A percentile compares a stretch with the other conserved stretches of the same genome.
Evolutionary conservation across 164 flowering plant species (phyloP).

Genomic region (Nymphaea thermarum): DNA sequence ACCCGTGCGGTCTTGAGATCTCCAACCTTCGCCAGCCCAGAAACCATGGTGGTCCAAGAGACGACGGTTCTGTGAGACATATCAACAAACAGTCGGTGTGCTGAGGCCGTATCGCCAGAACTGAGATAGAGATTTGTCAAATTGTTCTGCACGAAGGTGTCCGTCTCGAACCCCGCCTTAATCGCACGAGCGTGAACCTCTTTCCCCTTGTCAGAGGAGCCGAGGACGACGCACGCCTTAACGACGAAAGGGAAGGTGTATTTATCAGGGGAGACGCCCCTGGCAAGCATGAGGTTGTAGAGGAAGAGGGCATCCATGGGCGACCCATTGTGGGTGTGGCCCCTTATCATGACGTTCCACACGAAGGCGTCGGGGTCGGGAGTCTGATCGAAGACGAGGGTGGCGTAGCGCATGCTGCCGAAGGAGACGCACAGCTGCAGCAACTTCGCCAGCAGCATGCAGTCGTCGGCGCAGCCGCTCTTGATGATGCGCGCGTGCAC

Average conservation of each 20-base stretch:
- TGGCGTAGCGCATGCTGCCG: constrained; percentile 25
- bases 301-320: constrained; percentile 28
- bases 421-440: constrained; percentile 28
- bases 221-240: constrained; percentile 34
- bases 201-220: constrained; percentile 23
- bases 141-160: constrained; percentile 33
- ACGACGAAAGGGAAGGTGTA: constrained; percentile 61
- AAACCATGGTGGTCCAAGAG: constrained; percentile 52
- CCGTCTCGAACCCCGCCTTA: constrained; percentile 26
- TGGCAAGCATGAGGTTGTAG: constrained; percentile 32
- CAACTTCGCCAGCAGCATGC: constrained; percentile 25
- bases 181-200: constrained; percentile 35
- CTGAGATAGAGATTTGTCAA: constrained; percentile 50
- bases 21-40: constrained; percentile 32
- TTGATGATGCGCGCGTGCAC: constrained; percentile 43
- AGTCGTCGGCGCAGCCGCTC: constrained; percentile 16
- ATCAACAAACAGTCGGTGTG: constrained; percentile 37
- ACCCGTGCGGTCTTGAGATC: constrained; percentile 28
- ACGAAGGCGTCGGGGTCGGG: constrained; percentile 26
- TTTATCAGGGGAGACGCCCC: constrained; percentile 34
- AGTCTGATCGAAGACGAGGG: constrained; percentile 27
- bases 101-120: constrained; percentile 22
- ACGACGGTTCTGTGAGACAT: constrained; percentile 44
- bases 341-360: constrained; percentile 55
- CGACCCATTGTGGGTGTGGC: constrained; percentile 16